Evolutionary conservation across 179 eudicot genomes (phyloP).

Genomic region (Beta corolliflora): DNA sequence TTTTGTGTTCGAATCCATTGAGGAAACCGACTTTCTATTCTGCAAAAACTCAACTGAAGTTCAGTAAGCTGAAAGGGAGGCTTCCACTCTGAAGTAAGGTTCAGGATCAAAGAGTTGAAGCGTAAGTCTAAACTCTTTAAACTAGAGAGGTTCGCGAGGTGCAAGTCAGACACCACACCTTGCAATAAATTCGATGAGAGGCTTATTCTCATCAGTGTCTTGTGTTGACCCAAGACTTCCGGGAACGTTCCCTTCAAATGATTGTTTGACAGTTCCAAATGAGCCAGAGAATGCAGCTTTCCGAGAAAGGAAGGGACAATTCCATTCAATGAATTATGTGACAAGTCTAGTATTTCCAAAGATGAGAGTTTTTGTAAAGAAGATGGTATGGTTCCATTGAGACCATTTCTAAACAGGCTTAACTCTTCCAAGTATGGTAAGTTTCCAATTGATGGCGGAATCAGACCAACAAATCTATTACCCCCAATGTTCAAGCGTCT

Average conservation of each 20-base stretch:
- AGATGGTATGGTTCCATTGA: conserved; percentile 26
- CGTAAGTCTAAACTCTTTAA: no score
- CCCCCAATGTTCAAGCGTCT: not conserved
- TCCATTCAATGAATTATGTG: conserved; percentile 6
- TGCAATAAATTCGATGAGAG: not conserved
- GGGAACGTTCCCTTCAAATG: not conserved
- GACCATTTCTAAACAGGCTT: not conserved
- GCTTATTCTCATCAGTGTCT: not conserved
- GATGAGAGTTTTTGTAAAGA: conserved; percentile 11
- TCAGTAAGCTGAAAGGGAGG: no score
- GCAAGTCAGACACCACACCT: no score
- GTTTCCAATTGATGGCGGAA: conserved; percentile 5
- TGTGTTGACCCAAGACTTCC: no score
- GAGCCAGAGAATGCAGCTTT: not conserved
- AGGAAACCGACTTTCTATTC: no score
- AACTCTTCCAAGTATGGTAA: conserved; percentile 3
- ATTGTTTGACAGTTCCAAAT: not conserved
- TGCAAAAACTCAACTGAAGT: no score
- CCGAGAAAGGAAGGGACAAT: not conserved
- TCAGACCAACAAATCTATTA: conserved; percentile 13
- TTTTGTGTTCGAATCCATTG: not conserved
- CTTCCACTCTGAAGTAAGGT: no score
- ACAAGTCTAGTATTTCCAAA: not conserved
- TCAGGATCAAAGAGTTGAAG: no score
- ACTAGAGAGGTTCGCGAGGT: no score